Percentiles rank a stretch among this genome's conserved stretches.
Evolutionary conservation across 73 alveolate species (phyloP).

Genomic region (Tetrahymena thermophila): DNA sequence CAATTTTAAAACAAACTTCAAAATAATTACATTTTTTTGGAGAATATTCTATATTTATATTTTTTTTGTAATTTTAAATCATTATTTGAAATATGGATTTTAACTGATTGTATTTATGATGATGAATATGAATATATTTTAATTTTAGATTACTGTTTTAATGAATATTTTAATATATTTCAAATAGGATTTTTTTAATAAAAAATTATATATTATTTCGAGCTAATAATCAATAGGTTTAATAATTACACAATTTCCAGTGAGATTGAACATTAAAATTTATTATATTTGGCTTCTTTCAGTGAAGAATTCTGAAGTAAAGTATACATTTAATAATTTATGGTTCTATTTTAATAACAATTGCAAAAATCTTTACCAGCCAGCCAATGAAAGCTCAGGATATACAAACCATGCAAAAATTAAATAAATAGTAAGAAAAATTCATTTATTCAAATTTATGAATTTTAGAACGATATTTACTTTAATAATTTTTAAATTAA

Average conservation of each 20-base stretch:
- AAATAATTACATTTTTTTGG: no score
- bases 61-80: no score
- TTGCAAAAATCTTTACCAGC: not conserved
- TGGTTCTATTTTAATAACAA: not conserved
- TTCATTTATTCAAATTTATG: not conserved
- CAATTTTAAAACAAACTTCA: no score
- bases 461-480: not conserved
- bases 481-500: not conserved
- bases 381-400: not conserved
- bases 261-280: not conserved
- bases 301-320: not conserved
- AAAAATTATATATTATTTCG: no score
- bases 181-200: not conserved
- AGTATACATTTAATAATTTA: no score
- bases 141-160: no score
- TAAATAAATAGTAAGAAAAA: not conserved
- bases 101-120: no score
- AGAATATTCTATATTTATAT: no score
- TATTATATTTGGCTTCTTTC: not conserved
- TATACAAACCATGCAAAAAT: not conserved
- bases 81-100: no score
- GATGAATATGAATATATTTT: no score
- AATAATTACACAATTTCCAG: not conserved
- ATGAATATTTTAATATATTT: no score
- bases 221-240: not conserved